phyloP scores from a whole-genome alignment of 495 filamentous ascomycete species.

The Penicillium arizonense region DNA sequence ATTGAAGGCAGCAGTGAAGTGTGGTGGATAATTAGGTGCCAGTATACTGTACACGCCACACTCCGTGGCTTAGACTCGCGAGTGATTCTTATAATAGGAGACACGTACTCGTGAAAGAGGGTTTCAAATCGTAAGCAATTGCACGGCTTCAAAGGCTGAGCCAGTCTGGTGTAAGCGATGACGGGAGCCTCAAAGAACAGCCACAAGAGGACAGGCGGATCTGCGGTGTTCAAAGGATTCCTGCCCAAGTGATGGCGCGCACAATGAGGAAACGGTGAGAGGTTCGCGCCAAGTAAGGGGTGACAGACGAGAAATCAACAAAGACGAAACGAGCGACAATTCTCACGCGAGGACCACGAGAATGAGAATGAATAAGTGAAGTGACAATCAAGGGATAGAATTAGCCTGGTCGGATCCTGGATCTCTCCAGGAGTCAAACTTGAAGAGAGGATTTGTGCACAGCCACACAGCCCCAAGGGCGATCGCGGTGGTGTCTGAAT shows the following conservation, averaged over 20 bases:
- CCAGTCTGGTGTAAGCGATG: neutral
- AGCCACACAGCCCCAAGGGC: constrained; percentile 1
- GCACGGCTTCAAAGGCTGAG: neutral
- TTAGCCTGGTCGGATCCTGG: neutral
- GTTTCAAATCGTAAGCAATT: neutral
- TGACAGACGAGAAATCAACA: neutral
- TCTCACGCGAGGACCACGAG: neutral
- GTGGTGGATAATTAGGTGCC: neutral
- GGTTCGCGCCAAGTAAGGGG: constrained; percentile 4
- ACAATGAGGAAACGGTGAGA: neutral
- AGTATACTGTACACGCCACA: neutral
- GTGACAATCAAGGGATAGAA: constrained; percentile 2
- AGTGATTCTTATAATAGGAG: neutral
- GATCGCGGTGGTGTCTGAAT: constrained; percentile 1
- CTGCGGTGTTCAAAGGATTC: neutral
- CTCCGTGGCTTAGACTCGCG: neutral
- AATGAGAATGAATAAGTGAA: neutral
- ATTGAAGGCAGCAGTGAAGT: neutral
- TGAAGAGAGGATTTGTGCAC: constrained; percentile 1
- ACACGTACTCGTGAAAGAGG: neutral
- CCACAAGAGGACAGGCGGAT: constrained; percentile 4
- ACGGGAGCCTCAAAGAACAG: neutral
- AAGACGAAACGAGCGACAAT: constrained; percentile 1
- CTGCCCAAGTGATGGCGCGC: neutral
- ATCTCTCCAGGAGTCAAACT: neutral